Base-by-base conservation (phyloP, 2,329 filamentous ascomycete species). In the Ramularia collo-cygni region DNA sequence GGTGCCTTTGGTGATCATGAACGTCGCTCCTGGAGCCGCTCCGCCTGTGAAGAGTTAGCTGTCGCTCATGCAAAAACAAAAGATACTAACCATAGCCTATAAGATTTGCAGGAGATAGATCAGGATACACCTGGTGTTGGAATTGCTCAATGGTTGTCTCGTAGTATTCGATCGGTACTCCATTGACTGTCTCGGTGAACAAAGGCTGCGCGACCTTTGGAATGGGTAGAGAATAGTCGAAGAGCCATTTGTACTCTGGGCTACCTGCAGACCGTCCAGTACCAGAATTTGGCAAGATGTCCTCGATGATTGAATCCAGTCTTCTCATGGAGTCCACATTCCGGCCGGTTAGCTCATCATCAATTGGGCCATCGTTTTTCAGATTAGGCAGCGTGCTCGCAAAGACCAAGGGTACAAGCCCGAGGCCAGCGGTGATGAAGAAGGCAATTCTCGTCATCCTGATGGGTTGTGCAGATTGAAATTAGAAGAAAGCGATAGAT, bases 1-100 rank as follows among this genome's bases (percentile, higher is more conserved):
- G 13, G 65, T 64, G 1, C 72, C 72, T 40, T 62, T 59, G 4
- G 64, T 61, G 43, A 76, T 64, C 26, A 67, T 54, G 46, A 76
- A 70, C 1, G 69, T 76, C 5, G 74, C 74, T 0, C 75, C 75
- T 5, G 75, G 74, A 4, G 65, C 63, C 6, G 70, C 67, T 10
- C 74, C 75, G 61, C 77, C 40, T 43, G 16, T 6, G 7, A 16
- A 15, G 4, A 12, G 8, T 5, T 36, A 10, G 4, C 2, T 28
- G 24, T 21, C 8, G 8, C 5, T 17, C n/a, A 24, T 24, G 10
- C 21, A 6, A 24, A 24, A 24, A 10, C 21, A 10, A 24, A n/a
- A n/a, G n/a, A n/a, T n/a, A 38, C 36, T 19, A 38, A 48, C 70
- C 48, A 46, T 77, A 78, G 5, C 75, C 74, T 15, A 66, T 56